Evolutionary conservation across 441 rosid genomes (phyloP).

Genomic region (Erodium trifolium): DNA sequence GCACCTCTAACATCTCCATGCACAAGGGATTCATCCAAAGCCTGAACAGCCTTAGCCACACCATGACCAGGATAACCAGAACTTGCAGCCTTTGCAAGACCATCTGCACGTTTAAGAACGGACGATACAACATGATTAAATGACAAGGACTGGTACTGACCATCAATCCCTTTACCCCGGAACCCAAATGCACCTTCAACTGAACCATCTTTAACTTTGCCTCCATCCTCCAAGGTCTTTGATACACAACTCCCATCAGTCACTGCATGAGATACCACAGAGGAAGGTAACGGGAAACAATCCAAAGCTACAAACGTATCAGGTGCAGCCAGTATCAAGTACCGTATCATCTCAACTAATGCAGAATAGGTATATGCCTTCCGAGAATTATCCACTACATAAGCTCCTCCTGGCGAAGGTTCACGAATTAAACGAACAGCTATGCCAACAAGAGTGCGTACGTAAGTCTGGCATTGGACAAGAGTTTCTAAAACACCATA

Average conservation of each 20-base stretch:
- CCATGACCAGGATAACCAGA: conserved; percentile 60
- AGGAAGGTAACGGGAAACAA: conserved; percentile 88
- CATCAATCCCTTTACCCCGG: conserved; percentile 60
- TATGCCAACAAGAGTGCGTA: conserved; percentile 60
- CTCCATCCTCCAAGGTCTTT: conserved; percentile 61
- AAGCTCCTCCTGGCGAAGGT: conserved; percentile 91
- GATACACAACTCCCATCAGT: conserved; percentile 63
- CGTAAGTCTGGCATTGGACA: conserved; percentile 84
- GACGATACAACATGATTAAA: conserved; percentile 62
- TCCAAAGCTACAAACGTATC: conserved; percentile 94
- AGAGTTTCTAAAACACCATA: conserved; percentile 84
- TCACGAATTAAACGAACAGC: conserved; percentile 76
- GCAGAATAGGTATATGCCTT: conserved; percentile 91
- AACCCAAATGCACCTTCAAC: conserved; percentile 42
- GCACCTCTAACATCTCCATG: conserved; percentile 74
- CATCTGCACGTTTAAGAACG: conserved; percentile 69
- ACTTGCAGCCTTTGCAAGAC: conserved; percentile 67
- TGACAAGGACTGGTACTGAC: conserved; percentile 64
- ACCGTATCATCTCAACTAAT: conserved; percentile 82
- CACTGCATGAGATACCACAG: conserved; percentile 58
- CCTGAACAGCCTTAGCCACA: conserved; percentile 85
- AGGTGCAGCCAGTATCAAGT: conserved; percentile 86
- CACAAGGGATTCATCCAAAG: conserved; percentile 73
- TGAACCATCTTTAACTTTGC: conserved; percentile 49
- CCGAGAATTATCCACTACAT: conserved; percentile 92